Evolutionary conservation across 305 asterid genomes (phyloP).

Genomic region (Solanum chacoense): DNA sequence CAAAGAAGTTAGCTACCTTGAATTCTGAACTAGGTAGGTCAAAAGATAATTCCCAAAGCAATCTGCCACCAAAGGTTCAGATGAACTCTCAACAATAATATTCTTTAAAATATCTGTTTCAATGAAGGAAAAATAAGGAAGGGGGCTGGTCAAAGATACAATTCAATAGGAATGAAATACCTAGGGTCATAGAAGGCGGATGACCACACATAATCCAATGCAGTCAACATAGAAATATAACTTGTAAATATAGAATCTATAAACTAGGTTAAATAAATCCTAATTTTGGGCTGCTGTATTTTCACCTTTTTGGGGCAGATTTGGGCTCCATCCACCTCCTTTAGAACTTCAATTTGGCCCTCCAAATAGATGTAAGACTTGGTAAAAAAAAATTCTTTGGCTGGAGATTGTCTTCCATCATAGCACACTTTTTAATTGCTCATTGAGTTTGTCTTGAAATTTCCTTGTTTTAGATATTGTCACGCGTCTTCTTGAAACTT

Average conservation of each 20-base stretch:
- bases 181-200: neutral
- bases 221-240: neutral
- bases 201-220: neutral
- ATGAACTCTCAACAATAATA: neutral
- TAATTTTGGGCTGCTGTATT: neutral
- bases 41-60: neutral
- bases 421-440: neutral
- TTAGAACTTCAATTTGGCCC: neutral
- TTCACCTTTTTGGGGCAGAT: neutral
- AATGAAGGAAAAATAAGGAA: neutral
- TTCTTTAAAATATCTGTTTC: neutral
- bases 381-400: neutral
- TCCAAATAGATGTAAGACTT: neutral
- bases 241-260: neutral
- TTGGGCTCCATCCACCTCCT: neutral
- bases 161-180: neutral
- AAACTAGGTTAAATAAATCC: neutral
- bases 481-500: neutral
- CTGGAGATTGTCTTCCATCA: neutral
- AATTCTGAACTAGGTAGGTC: neutral
- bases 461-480: neutral
- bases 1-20: neutral
- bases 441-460: neutral
- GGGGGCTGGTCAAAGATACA: neutral
- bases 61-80: neutral